Base-by-base conservation (phyloP, 1,284 basidiomycete species). In the Ganoderma sinense region DNA sequence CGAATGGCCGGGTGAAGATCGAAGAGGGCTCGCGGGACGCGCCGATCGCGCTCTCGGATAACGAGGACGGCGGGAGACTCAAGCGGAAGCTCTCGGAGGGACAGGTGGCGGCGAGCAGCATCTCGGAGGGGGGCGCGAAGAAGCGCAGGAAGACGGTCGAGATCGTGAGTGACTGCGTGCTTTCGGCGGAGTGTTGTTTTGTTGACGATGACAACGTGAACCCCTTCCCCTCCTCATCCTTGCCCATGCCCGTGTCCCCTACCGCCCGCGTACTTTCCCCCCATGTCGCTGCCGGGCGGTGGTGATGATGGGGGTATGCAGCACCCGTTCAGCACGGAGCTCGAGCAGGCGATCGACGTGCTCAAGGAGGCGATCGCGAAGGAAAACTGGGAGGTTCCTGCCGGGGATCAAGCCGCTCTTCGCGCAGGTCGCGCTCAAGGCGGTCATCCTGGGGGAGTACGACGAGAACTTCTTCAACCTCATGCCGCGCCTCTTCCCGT, bases 381-480 rank as follows among this genome's bases (percentile, higher is more conserved):
- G 76, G 90, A 91, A 90, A 85, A 83, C 59, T 94, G 92, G 90
- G 88, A 89, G 55, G 82, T 98, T 98, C 83, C 97, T 97, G 7
- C 91, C 92, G 0, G 78, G 82, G 4, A 84, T 99, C 76, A 96
- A 95, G 75, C 92, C 93, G 0, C 77, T 89, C 4, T 87, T 98
- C 7, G 84, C 87, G 40, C 82, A 89, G 40, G 88, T 95, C 43
- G 94, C 96, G 1, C 81, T 94, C 63, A 86, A 92, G 64, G 97
- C 97, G 0, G 90, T 97, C 75, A 85, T 89, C 65, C 85, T 95
- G 45, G 94, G 91, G 79, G 94, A 97, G 79, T 97, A 97, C 81
- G 92, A 96, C 76, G 95, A 97, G 26, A 91, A 94, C 77, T 97
- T 97, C 79, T 97, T 97, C 84, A 92, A 91, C 76, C 84, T 93